These are phyloP conservation scores for Myrmaecium sp. DNA, from an alignment of 2,329 filamentous ascomycete genomes.

Conservation along the genomic window DNA sequence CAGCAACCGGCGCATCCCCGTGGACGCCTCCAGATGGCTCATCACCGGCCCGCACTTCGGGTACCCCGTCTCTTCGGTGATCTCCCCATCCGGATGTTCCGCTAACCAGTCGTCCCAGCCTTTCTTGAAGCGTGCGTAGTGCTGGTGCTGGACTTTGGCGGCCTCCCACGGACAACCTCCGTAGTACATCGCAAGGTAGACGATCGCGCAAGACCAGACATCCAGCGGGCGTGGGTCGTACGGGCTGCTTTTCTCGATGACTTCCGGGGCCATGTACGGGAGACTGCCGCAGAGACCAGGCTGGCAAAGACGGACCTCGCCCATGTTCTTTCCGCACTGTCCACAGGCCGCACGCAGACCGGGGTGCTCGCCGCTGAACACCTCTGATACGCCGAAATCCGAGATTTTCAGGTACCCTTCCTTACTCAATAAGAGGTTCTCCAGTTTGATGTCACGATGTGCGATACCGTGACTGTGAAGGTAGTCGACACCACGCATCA, in stretches of 20 bases:
- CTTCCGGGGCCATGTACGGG: conserved; percentile 78
- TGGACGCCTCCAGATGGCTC: conserved; percentile 44
- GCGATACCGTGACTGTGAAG: conserved; percentile 72
- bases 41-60: conserved; percentile 52
- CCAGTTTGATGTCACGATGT: conserved; percentile 79
- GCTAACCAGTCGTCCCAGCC: conserved; percentile 54
- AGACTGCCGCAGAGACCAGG: conserved; percentile 73
- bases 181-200: conserved; percentile 63
- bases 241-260: conserved; percentile 46
- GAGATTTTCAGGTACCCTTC: conserved; percentile 78
- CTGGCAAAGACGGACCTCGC: conserved; percentile 50
- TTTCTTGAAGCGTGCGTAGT: conserved; percentile 45
- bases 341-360: conserved; percentile 57
- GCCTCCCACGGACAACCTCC: conserved; percentile 58
- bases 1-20: conserved; percentile 48
- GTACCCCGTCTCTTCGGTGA: conserved; percentile 41
- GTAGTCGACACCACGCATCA: conserved; percentile 67
- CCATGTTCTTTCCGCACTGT: conserved; percentile 58
- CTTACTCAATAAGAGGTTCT: conserved; percentile 65
- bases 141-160: conserved; percentile 36
- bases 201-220: conserved; percentile 72
- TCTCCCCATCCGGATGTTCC: conserved; percentile 33
- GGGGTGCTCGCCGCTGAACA: conserved; percentile 69
- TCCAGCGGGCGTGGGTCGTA: conserved; percentile 69
- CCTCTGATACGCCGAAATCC: conserved; percentile 79